A percentile compares a stretch with the other conserved stretches of the same genome.
Conservation (phyloP, 2,329 filamentous ascomycete species). For the Aschersonia sp. region DNA sequence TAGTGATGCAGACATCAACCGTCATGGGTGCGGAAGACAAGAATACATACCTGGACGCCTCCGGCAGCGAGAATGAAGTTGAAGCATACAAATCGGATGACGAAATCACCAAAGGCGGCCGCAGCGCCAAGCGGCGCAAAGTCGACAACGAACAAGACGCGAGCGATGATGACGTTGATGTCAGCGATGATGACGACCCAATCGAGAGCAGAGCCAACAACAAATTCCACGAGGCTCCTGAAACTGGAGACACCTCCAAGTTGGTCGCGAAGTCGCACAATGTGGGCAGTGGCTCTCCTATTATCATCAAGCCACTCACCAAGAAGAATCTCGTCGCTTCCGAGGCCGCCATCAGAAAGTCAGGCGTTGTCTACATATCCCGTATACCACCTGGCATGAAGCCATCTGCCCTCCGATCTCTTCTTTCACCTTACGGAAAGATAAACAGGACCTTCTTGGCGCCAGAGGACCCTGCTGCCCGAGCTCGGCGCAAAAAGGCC, state of each 20-base stretch:
- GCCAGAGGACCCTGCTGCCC: slow-evolving; percentile 55
- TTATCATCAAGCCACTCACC: slow-evolving; percentile 38
- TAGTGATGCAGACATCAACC: slow-evolving; percentile 13
- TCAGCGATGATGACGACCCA: slow-evolving; percentile 19
- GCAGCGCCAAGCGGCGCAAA: slow-evolving; percentile 49
- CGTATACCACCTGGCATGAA: slow-evolving; percentile 85
- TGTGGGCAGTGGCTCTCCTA: slow-evolving; percentile 23
- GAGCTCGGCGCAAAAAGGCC: slow-evolving; percentile 50
- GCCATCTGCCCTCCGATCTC: slow-evolving; percentile 59
- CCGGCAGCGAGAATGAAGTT: slow-evolving; percentile 43
- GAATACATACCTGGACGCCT: slow-evolving; percentile 55
- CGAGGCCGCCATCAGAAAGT: slow-evolving; percentile 52
- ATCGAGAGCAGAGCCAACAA: slow-evolving; percentile 10
- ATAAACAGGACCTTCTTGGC: slow-evolving; percentile 70
- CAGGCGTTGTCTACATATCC: slow-evolving; percentile 72
- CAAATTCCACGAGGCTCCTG: background rate
- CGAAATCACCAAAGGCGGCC: slow-evolving; percentile 51
- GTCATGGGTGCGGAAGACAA: slow-evolving; percentile 37
- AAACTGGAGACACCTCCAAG: slow-evolving; percentile 9
- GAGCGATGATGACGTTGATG: slow-evolving; percentile 13
- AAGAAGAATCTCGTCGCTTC: slow-evolving; percentile 56
- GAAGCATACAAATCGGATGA: slow-evolving; percentile 55
- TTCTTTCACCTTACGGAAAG: slow-evolving; percentile 60
- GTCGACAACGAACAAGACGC: slow-evolving; percentile 25
- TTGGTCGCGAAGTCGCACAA: background rate